A percentile compares a stretch with the other conserved stretches of the same genome.
phyloP scores from a whole-genome alignment of 2,329 filamentous ascomycete species.

The Aspergillus pseudoglaucus region DNA sequence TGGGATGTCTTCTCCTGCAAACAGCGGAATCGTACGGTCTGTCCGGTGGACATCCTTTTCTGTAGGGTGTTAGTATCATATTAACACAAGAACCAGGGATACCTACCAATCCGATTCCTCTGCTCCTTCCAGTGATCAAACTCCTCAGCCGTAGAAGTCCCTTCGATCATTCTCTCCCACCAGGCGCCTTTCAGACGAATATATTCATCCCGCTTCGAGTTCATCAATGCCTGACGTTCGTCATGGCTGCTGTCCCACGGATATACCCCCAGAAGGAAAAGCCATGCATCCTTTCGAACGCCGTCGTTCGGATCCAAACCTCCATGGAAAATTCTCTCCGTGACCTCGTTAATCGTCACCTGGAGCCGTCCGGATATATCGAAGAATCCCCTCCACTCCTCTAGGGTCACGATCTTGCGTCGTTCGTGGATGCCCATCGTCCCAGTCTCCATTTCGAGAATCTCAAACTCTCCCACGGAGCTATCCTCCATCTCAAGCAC shows the following conservation, averaged over 20 bases:
- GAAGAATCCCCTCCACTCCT: slow-evolving; percentile 91
- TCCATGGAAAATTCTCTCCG: slow-evolving; percentile 94
- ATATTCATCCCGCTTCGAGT: slow-evolving; percentile 85
- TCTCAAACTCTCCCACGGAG: slow-evolving; percentile 90
- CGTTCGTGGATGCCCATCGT: slow-evolving; percentile 68
- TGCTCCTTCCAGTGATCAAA: slow-evolving; percentile 98
- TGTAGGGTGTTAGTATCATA: slow-evolving; percentile 34
- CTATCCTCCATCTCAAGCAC: slow-evolving; percentile 91
- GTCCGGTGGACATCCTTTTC: slow-evolving; percentile 98
- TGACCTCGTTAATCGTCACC: slow-evolving; percentile 83
- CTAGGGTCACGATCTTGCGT: slow-evolving; percentile 67
- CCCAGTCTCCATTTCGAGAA: slow-evolving; percentile 71
- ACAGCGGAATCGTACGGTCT: slow-evolving; percentile 89
- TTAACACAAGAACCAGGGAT: slow-evolving; percentile 18
- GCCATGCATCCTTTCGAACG: slow-evolving; percentile 92
- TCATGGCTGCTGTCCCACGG: slow-evolving; percentile 87
- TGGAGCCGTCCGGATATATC: slow-evolving; percentile 70
- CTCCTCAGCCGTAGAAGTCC: slow-evolving; percentile 70
- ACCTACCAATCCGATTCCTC: slow-evolving; percentile 80
- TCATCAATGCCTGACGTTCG: slow-evolving; percentile 74
- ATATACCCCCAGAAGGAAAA: slow-evolving; percentile 85
- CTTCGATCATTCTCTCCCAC: slow-evolving; percentile 90
- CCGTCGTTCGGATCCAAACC: slow-evolving; percentile 84
- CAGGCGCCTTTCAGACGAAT: slow-evolving; percentile 87
- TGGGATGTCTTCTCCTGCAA: slow-evolving; percentile 90